These are phyloP conservation scores for Rhynchospora tenuis DNA, from an alignment of 176 grass and related monocot genomes.

Conservation along the genomic window DNA sequence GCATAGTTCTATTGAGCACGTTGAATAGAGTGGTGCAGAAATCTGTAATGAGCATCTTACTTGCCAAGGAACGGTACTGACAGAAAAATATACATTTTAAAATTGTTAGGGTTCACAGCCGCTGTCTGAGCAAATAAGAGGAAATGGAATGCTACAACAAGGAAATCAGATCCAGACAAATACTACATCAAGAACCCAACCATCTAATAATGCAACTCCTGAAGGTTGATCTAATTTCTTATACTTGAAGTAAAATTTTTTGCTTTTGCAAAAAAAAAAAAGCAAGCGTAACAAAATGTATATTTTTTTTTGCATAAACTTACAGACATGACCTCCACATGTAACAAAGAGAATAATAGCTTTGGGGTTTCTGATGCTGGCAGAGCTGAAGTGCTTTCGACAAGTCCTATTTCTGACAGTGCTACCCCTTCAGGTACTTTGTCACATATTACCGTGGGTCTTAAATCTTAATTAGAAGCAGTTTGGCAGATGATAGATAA, in stretches of 20 bases:
- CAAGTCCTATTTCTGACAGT: neutral
- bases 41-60: neutral
- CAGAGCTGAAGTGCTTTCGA: neutral
- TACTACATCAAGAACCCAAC: neutral
- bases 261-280: slow-evolving; percentile 68
- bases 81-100: neutral
- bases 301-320: slow-evolving; percentile 25
- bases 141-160: slow-evolving; percentile 13
- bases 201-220: slow-evolving; percentile 2
- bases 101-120: slow-evolving; percentile 3
- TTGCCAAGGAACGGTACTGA: neutral
- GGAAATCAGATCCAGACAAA: slow-evolving; percentile 7
- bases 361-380: neutral
- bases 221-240: slow-evolving; percentile 11
- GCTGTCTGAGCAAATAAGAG: slow-evolving; percentile 24
- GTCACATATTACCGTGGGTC: neutral
- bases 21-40: neutral
- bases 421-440: slow-evolving; percentile 15
- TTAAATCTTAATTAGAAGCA: neutral
- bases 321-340: neutral
- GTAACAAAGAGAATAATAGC: slow-evolving; percentile 25
- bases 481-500: neutral
- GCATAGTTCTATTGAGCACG: neutral
- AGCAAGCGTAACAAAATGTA: neutral
- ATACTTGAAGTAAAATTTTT: slow-evolving; percentile 44